Evolutionary conservation across 129 eudicot genomes (phyloP).

Genomic region (Rutidosis leptorrhynchoides): DNA sequence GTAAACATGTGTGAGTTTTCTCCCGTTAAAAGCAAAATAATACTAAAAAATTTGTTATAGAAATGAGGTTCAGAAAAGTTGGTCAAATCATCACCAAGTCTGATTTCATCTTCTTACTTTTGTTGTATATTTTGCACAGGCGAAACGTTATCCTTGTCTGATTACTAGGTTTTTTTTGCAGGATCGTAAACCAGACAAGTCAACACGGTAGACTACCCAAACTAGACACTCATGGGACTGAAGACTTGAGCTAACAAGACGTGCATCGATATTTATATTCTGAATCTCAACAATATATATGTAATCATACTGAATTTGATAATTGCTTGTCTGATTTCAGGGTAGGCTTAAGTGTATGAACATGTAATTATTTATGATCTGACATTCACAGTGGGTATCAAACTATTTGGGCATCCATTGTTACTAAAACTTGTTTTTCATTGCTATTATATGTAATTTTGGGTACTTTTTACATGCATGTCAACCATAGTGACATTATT

Average conservation of each 20-base stretch:
- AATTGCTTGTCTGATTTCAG: no score
- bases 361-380: no score
- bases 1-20: conserved; percentile 18
- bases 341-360: no score
- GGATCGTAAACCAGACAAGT: conserved; percentile 6
- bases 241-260: background rate
- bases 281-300: background rate
- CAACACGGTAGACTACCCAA: background rate
- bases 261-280: background rate
- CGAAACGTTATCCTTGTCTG: background rate
- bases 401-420: no score
- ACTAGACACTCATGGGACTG: background rate
- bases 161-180: conserved; percentile 1
- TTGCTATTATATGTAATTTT: no score
- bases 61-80: background rate
- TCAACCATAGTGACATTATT: no score
- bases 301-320: no score
- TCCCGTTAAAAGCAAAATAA: background rate
- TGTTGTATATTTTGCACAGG: background rate
- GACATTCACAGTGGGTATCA: no score
- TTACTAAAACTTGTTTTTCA: no score
- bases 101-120: background rate
- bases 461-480: no score
- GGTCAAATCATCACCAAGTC: background rate
- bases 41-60: background rate